Conservation (phyloP, 176 grass and related monocot genomes). For the Alopecurus myosuroides region DNA sequence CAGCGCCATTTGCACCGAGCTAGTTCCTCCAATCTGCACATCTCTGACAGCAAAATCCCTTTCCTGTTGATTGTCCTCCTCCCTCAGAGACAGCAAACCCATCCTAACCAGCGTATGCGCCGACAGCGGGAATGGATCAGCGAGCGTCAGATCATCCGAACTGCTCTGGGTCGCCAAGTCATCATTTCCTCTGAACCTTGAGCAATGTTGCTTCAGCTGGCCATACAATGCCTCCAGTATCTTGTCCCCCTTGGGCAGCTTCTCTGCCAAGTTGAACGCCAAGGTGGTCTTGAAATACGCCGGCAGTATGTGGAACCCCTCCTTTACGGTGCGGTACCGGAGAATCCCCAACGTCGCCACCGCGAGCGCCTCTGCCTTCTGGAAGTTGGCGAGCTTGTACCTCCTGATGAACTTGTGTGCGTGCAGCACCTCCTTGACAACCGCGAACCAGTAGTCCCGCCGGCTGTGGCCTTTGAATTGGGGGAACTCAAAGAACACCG, state of each 20-base stretch:
- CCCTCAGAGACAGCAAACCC: slow-evolving; percentile 49
- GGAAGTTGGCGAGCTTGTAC: slow-evolving; percentile 54
- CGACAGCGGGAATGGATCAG: slow-evolving; percentile 59
- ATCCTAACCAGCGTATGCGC: slow-evolving; percentile 52
- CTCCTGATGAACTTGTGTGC: slow-evolving; percentile 82
- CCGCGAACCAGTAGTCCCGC: slow-evolving; percentile 88
- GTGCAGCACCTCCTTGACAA: slow-evolving; percentile 83
- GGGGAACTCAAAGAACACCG: slow-evolving; percentile 83
- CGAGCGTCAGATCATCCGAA: slow-evolving; percentile 27
- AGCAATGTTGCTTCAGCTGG: slow-evolving; percentile 44
- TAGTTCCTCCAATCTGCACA: slow-evolving; percentile 54
- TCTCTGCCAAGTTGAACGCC: slow-evolving; percentile 86
- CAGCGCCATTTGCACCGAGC: slow-evolving; percentile 66
- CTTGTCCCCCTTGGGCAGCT: slow-evolving; percentile 92
- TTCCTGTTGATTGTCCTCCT: slow-evolving; percentile 37
- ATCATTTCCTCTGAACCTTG: slow-evolving; percentile 26
- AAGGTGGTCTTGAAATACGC: slow-evolving; percentile 81
- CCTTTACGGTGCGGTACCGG: slow-evolving; percentile 68
- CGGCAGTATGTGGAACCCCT: slow-evolving; percentile 65
- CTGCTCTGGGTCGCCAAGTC: slow-evolving; percentile 13
- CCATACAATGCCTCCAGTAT: slow-evolving; percentile 70
- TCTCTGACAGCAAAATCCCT: slow-evolving; percentile 37
- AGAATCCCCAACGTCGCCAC: slow-evolving; percentile 66
- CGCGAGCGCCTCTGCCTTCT: slow-evolving; percentile 66
- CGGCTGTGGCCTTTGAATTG: slow-evolving; percentile 81